Percentiles rank a stretch among this genome's conserved stretches.
Evolutionary conservation across 1,284 basidiomycete genomes (phyloP).

Genomic region (Earliella scabrosa): DNA sequence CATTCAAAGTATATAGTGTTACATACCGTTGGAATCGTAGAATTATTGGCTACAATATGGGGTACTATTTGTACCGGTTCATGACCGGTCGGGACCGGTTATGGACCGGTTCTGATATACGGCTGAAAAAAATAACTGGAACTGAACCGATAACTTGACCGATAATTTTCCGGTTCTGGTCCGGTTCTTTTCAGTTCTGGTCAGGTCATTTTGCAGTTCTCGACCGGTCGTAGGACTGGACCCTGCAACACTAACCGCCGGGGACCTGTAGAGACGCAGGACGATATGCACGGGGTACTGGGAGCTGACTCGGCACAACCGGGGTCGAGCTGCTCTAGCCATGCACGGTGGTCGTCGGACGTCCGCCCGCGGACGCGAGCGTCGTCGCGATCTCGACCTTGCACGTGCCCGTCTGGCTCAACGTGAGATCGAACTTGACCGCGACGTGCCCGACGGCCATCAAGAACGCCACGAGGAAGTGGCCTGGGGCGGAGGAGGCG

Average conservation of each 20-base stretch:
- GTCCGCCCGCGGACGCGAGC: slow-evolving; percentile 47
- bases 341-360: slow-evolving; percentile 48
- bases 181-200: too few relatives aligned
- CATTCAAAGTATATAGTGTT: too few relatives aligned
- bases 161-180: too few relatives aligned
- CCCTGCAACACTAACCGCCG: slow-evolving; percentile 64
- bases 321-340: slow-evolving; percentile 44
- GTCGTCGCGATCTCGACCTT: slow-evolving; percentile 52
- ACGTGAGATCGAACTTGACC: slow-evolving; percentile 46
- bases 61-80: too few relatives aligned
- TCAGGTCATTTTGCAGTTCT: too few relatives aligned
- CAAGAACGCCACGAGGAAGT: slow-evolving; percentile 53
- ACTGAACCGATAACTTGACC: too few relatives aligned
- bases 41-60: too few relatives aligned
- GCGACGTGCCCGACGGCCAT: slow-evolving; percentile 50
- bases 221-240: too few relatives aligned
- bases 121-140: too few relatives aligned
- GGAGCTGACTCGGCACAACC: slow-evolving; percentile 54
- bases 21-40: too few relatives aligned
- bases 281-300: slow-evolving; percentile 68
- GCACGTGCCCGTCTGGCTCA: slow-evolving; percentile 48
- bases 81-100: too few relatives aligned
- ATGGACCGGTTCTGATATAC: too few relatives aligned
- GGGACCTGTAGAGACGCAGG: slow-evolving; percentile 58
- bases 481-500: slow-evolving; percentile 39